Base-by-base conservation (phyloP, 2,329 filamentous ascomycete genomes). In the Fusarium oligoseptatum region DNA sequence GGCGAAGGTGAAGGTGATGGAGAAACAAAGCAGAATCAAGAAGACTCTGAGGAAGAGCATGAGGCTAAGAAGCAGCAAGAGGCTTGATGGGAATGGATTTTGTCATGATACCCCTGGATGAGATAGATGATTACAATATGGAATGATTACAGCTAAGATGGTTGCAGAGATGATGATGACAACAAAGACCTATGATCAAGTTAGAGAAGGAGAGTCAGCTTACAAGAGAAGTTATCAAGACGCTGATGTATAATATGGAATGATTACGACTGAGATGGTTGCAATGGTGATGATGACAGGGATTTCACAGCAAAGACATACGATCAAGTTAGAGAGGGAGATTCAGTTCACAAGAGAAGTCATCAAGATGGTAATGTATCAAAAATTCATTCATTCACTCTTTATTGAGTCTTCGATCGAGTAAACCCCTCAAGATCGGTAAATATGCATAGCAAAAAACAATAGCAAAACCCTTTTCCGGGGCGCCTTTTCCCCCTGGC, bases 1-100 rank as follows among this genome's bases (percentile, higher is more conserved):
- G 85, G 76, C 58, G 89, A 93, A 66, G 85, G 76, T 56, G 75
- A 75, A 32, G 64, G 55, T 4, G 76, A 73, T n/a, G 48, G 64
- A 12, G 63, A 74, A 62, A 9, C 70, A 29, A 68, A 69, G 39
- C 77, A 81, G 48, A 78, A 65, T 17, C 71, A 64, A 8, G 24
- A 56, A 4, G 60, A 55, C 3, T 34, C 24, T 10, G 60, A 58
- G 22, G 71, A 71, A 2, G 70, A 61, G 1, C 48, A 75, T 17
- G 70, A 72, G 20, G 67, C 55, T 8, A 61, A 66, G 22, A 71
- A 76, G 43, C 58, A 67, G 17, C 75, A 76, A 32, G 66, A 68
- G 27, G 22, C 70, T 14, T 76, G 60, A 77, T 64, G 22, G 22
- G 34, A 5, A 22, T 57, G 27, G 24, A 52, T 32, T 45, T 32